Evolutionary conservation across 352 stramenopile genomes (phyloP).

Genomic region (Globisporangium orthogonon): DNA sequence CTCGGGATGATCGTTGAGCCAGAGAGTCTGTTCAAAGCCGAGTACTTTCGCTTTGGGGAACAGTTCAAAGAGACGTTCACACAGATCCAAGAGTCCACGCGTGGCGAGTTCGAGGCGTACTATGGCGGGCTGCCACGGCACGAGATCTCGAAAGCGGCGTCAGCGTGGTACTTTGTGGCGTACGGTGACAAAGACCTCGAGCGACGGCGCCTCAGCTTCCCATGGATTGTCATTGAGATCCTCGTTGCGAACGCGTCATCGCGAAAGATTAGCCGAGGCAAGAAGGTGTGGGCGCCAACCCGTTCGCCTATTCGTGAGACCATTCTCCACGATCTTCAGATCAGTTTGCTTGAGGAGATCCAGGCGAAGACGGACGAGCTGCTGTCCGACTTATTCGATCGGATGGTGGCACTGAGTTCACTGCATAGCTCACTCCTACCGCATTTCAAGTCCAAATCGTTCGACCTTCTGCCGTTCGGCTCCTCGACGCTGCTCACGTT

Average conservation of each 20-base stretch:
- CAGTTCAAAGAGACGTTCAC: slow-evolving; percentile 65
- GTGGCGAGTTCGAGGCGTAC: slow-evolving; percentile 33
- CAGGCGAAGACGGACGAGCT: slow-evolving; percentile 38
- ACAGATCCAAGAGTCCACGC: slow-evolving; percentile 35
- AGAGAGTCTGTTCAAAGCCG: slow-evolving; percentile 45
- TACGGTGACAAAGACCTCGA: slow-evolving; percentile 35
- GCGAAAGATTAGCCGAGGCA: slow-evolving; percentile 8
- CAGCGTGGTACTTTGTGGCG: slow-evolving; percentile 66
- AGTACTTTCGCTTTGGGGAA: slow-evolving; percentile 78
- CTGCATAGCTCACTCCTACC: slow-evolving; percentile 30
- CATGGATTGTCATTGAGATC: slow-evolving; percentile 61
- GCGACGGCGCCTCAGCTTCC: slow-evolving; percentile 49
- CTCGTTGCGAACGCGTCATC: slow-evolving; percentile 36
- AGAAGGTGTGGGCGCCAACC: slow-evolving; percentile 23
- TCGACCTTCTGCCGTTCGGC: slow-evolving; percentile 55
- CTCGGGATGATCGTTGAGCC: slow-evolving; percentile 71
- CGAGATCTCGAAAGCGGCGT: slow-evolving; percentile 36
- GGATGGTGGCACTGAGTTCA: slow-evolving; percentile 41
- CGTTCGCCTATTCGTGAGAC: slow-evolving; percentile 15
- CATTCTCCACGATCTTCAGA: slow-evolving; percentile 51
- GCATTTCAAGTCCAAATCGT: slow-evolving; percentile 32
- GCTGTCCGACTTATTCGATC: slow-evolving; percentile 56
- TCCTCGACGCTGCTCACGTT: slow-evolving; percentile 71
- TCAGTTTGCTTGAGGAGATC: slow-evolving; percentile 54
- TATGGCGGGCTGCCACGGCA: slow-evolving; percentile 11